Evolutionary conservation across 2,329 filamentous ascomycete species (phyloP), one percentile per base, ranked within the genome.

Genomic region (Macrophomina phaseolina): DNA sequence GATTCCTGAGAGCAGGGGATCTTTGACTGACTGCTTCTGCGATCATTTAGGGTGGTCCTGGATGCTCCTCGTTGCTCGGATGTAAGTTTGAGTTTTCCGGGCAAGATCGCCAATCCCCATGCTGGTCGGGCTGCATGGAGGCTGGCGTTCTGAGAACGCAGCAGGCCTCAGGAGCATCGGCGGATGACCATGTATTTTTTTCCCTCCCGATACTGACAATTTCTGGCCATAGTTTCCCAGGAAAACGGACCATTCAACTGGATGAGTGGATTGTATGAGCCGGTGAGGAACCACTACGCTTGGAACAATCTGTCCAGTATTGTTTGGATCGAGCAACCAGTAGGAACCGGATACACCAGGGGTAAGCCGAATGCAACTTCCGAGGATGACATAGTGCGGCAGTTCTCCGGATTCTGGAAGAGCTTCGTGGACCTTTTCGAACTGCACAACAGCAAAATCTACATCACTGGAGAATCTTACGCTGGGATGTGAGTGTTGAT

Each of bases 361-460:
- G 72, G 72, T 5, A 72, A 70, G 3, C 68, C 72, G 5, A 76
- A 75, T 23, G 77, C 75, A 67, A 81, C 73, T 2, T 75, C 76
- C 36, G 78, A 83, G 69, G 74, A 77, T 16, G 78, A 82, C 11
- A 75, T 80, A 18, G 79, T 76, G 8, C 62, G 71, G 49, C 73
- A 83, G 23, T 83, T 84, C 64, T 70, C 77, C 12, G 76, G 77
- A 1, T 84, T 81, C 71, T 82, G 76, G 77, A 80, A 81, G 75
- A 85, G 86, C 70, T 86, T 86, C 67, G 73, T 84, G 52, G 77
- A 83, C 42, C 78, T 78, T 1, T 87, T 86, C 70, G 78, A 78
- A n/a, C 72, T 86, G 67, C 76, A 82, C n/a, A 80, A 81, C 42
- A 80, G 80, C 68, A 86, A 85, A 71, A 80, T 86, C 42, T 78